Percentiles rank a stretch among this genome's conserved stretches.
phyloP scores from a whole-genome alignment of 225 moss, liverwort and hornwort genomes.

The Pseudoscleropodium purum region DNA sequence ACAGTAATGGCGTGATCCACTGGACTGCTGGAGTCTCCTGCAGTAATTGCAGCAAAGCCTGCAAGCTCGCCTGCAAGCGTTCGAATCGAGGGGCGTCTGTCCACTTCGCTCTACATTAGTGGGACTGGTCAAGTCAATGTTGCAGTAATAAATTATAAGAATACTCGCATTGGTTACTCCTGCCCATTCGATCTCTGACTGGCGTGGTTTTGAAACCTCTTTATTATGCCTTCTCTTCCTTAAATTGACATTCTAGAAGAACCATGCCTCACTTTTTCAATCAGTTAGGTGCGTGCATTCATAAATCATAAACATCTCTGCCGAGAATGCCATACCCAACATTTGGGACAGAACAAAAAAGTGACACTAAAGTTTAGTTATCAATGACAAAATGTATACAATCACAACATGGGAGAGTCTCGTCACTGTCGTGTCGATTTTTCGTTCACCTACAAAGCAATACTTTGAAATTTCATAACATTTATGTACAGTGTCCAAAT shows the following conservation, averaged over 20 bases:
- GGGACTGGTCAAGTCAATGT: background rate
- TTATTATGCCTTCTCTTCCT: background rate
- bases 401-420: background rate
- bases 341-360: background rate
- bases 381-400: background rate
- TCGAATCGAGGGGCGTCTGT: background rate
- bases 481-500: background rate
- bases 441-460: background rate
- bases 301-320: background rate
- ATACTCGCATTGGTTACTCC: background rate
- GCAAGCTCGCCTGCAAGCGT: background rate
- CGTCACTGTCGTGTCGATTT: too few species aligned
- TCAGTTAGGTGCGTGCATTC: background rate
- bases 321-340: background rate
- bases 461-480: background rate
- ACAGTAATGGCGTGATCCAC: background rate
- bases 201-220: background rate
- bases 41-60: background rate
- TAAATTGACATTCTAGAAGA: background rate
- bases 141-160: background rate
- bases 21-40: background rate
- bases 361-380: background rate
- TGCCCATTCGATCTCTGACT: background rate
- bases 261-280: background rate
- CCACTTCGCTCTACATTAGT: background rate